Conservation (phyloP, 257 asterid species). For the Penstemon davidsonii region DNA sequence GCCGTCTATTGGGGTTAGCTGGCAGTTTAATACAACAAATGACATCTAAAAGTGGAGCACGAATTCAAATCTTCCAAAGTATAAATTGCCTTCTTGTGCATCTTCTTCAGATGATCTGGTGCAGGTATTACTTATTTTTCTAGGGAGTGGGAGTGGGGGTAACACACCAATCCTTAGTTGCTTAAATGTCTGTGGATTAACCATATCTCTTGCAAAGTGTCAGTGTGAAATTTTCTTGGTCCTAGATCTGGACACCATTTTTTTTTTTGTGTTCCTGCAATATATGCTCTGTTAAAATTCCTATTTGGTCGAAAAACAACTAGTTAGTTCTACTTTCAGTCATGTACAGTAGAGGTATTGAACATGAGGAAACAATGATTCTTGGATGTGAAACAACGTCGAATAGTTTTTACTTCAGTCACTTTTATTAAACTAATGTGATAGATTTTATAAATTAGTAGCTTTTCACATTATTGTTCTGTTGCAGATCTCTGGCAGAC, state of each 20-base stretch:
- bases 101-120: conserved; percentile 84
- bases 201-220: not conserved
- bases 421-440: too few species aligned
- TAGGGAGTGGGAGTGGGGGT: not conserved
- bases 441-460: too few species aligned
- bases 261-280: too few species aligned
- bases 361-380: not conserved
- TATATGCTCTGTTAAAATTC: not conserved
- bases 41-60: conserved; percentile 90
- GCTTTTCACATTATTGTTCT: conserved; percentile 20
- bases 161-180: not conserved
- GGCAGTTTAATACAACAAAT: conserved; percentile 80
- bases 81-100: conserved; percentile 77
- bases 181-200: not conserved
- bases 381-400: not conserved
- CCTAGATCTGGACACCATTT: not conserved
- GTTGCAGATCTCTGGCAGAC: conserved; percentile 76
- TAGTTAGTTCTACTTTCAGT: not conserved
- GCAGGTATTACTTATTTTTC: conserved; percentile 51
- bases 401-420: too few species aligned
- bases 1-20: conserved; percentile 70
- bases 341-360: conserved; percentile 1
- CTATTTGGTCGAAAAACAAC: conserved; percentile 4
- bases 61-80: conserved; percentile 87
- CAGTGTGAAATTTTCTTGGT: conserved; percentile 2